phyloP scores from a whole-genome alignment of 2,329 filamentous ascomycete species.

The Trichoderma guizhouense region DNA sequence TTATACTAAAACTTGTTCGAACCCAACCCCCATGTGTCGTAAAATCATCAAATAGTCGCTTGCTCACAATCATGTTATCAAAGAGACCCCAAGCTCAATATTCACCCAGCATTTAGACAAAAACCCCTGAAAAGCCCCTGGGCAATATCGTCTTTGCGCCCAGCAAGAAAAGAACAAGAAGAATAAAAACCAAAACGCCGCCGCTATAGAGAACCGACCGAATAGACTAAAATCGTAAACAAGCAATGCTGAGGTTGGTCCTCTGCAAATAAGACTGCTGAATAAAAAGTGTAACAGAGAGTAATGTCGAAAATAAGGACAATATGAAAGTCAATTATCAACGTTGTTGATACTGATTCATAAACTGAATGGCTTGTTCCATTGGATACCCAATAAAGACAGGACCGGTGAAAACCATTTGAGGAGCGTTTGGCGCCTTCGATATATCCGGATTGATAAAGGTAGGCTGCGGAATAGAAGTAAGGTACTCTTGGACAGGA shows the following conservation, averaged over 20 bases:
- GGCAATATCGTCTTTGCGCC: background rate
- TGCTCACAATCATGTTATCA: background rate
- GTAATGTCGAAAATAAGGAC: conserved; percentile 20
- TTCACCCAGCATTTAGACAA: background rate
- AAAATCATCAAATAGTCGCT: background rate
- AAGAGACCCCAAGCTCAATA: background rate
- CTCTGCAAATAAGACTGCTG: conserved; percentile 13
- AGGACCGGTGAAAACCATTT: conserved; percentile 86
- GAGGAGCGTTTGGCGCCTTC: conserved; percentile 44
- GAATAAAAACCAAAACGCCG: conserved; percentile 28
- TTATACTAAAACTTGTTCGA: background rate
- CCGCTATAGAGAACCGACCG: conserved; percentile 24
- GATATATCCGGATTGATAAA: conserved; percentile 48
- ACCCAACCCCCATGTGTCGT: background rate
- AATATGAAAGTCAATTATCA: conserved; percentile 21
- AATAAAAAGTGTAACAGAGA: background rate
- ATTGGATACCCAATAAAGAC: conserved; percentile 91
- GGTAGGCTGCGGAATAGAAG: conserved; percentile 39
- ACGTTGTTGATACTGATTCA: conserved; percentile 55
- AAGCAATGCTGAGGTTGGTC: background rate
- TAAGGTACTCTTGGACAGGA: conserved; percentile 21
- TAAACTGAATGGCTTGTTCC: conserved; percentile 73
- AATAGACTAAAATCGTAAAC: background rate
- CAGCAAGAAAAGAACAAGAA: background rate
- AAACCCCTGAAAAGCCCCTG: background rate